Evolutionary conservation across 2,329 filamentous ascomycete genomes (phyloP).

Genomic region (Colletotrichum sp.): DNA sequence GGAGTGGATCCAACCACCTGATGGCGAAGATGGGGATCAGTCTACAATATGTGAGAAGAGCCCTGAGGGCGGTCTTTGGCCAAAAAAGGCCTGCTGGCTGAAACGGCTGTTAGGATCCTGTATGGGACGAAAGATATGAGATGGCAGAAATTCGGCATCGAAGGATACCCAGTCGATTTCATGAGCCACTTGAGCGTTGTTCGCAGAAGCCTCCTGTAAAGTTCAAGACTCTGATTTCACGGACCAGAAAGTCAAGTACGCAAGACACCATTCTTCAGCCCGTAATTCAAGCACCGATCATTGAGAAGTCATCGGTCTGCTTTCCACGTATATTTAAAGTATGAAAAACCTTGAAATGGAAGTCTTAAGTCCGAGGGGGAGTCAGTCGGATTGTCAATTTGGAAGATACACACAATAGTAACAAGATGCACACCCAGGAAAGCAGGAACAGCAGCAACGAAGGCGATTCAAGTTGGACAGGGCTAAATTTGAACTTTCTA

Average conservation of each 20-base stretch:
- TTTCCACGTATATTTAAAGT: no score
- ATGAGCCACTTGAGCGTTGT: neutral
- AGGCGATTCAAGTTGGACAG: no score
- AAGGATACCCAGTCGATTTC: neutral
- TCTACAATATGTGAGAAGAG: no score
- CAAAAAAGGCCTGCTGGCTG: neutral
- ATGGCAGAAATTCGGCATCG: neutral
- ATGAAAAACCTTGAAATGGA: no score
- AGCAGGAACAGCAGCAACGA: no score
- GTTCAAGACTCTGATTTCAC: neutral
- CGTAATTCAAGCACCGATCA: neutral
- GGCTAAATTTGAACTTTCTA: no score
- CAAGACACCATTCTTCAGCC: neutral
- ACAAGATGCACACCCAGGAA: no score
- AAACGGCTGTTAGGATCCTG: neutral
- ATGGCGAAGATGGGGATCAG: constrained; percentile 20
- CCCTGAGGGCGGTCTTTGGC: no score
- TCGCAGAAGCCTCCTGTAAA: neutral
- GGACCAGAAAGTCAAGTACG: neutral
- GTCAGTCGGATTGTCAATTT: no score
- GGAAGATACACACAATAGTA: no score
- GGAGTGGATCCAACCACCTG: constrained; percentile 36
- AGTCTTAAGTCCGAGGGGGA: no score
- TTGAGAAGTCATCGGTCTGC: no score
- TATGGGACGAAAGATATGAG: neutral